Base-by-base conservation (phyloP, 352 stramenopile genomes). In the Pythium coloratum region DNA sequence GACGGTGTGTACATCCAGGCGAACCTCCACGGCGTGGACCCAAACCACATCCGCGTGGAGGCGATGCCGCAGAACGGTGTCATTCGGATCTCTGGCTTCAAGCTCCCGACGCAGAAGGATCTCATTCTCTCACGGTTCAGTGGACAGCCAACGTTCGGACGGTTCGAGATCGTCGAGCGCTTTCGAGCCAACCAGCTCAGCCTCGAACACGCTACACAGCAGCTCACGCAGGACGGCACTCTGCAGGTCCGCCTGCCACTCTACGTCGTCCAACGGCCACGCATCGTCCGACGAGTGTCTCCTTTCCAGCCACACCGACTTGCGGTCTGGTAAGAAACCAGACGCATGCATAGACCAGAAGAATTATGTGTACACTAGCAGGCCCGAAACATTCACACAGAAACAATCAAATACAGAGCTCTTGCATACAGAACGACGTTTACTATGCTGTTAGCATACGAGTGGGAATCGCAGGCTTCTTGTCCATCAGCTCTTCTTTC, bases 221-320 rank as follows among this genome's bases (percentile, higher is more conserved):
- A 82, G 46, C 53, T 90, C 7, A 55, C 42, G 16, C 70, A 75
- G 28, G 72, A 89, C 59, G 80, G 80, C 26, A 88, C 73, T 3
- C 49, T 90, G 56, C 69, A 88, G 56, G 82, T 90, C 30, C 77
- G 71, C 53, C 77, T 90, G 70, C 82, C 80, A n/a, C 89, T 78
- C 63, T 66, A 78, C 57, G 49, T 66, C 20, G 61, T 77, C 56
- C 79, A 69, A 24, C 62, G 57, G 9, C 76, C 75, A 10, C 38
- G 69, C 13, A 59, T 73, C 18, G 55, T 77, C 60, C 76, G 67
- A 10, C 79, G 71, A 7, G 36, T 72, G 26, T 81, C 70, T 16
- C 55, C 78, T 16, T 82, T 82, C 47, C 65, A 78, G 60, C 24
- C 50, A 13, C 49, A 63, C 2, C n/a, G 64, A 42, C 57, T 66